A percentile compares a stretch with the other conserved stretches of the same genome.
Evolutionary conservation across 2,329 filamentous ascomycete species (phyloP).

Genomic region (Monosporascus sp.): DNA sequence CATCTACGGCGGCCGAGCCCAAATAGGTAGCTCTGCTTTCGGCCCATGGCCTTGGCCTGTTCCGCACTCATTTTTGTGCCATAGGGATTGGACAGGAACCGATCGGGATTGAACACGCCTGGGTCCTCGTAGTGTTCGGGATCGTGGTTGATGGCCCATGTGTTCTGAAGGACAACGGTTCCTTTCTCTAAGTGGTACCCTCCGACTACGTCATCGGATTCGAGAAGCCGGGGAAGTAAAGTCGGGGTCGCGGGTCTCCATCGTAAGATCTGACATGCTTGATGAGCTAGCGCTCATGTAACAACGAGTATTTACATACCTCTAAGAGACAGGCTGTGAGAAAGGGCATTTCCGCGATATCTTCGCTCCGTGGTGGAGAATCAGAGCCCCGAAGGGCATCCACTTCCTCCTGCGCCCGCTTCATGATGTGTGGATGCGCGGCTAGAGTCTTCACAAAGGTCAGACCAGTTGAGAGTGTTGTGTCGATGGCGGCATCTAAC

Average conservation of each 20-base stretch:
- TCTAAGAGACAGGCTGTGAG: slow-evolving; percentile 14
- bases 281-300: neutral
- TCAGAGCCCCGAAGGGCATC: slow-evolving; percentile 7
- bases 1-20: slow-evolving; percentile 6
- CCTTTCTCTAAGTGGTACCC: slow-evolving; percentile 10
- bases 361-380: slow-evolving; percentile 4
- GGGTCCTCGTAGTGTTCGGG: slow-evolving; percentile 10
- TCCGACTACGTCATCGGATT: slow-evolving; percentile 11
- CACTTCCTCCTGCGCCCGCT: slow-evolving; percentile 11
- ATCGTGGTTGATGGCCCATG: slow-evolving; percentile 27
- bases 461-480: slow-evolving; percentile 7
- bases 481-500: slow-evolving; percentile 14
- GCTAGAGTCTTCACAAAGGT: slow-evolving; percentile 11
- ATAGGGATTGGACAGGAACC: slow-evolving; percentile 8
- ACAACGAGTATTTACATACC: slow-evolving; percentile 1
- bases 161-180: slow-evolving; percentile 38
- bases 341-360: slow-evolving; percentile 8
- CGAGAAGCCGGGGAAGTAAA: slow-evolving; percentile 8
- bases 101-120: slow-evolving; percentile 11
- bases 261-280: slow-evolving; percentile 6
- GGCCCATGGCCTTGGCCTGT: neutral
- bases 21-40: slow-evolving; percentile 4
- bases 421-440: slow-evolving; percentile 9
- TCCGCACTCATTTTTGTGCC: neutral
- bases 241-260: slow-evolving; percentile 12